A percentile compares a stretch with the other conserved stretches of the same genome.
Evolutionary conservation across 306 rosid genomes (phyloP).

Genomic region (Cicer pinnatifidum): DNA sequence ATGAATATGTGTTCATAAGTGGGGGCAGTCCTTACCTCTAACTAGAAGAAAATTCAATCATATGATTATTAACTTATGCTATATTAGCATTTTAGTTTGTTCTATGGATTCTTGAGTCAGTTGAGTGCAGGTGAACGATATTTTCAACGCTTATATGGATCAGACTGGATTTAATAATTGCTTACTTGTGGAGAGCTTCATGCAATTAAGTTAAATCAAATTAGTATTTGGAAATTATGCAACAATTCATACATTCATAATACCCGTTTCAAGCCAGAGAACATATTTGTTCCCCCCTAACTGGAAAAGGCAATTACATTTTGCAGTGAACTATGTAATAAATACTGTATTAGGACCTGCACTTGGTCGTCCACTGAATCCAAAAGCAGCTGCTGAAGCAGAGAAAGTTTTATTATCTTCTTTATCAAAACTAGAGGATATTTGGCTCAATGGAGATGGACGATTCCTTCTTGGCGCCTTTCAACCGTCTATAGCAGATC

Average conservation of each 20-base stretch:
- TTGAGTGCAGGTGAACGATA: not conserved
- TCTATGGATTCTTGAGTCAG: not conserved
- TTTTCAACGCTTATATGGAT: not conserved
- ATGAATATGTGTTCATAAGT: no score
- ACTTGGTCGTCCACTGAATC: slow-evolving; percentile 56
- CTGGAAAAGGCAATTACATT: slow-evolving; percentile 21
- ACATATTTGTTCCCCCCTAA: not conserved
- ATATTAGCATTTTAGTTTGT: not conserved
- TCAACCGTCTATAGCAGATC: slow-evolving; percentile 82
- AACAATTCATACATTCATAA: not conserved
- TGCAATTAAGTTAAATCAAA: slow-evolving; percentile 29
- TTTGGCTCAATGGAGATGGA: slow-evolving; percentile 79
- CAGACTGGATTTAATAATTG: slow-evolving; percentile 9
- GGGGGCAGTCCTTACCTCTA: not conserved
- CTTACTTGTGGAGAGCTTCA: slow-evolving; percentile 3
- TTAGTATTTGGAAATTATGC: not conserved
- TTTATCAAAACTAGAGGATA: slow-evolving; percentile 66
- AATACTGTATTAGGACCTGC: slow-evolving; percentile 70
- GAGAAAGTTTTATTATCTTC: slow-evolving; percentile 65
- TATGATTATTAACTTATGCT: slow-evolving; percentile 13
- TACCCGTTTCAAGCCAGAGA: not conserved
- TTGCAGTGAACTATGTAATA: slow-evolving; percentile 60
- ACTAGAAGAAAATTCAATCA: slow-evolving; percentile 19
- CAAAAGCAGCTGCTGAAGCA: slow-evolving; percentile 71
- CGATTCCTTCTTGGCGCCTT: slow-evolving; percentile 64